Base-by-base conservation (phyloP, 1,139 yeast genomes). In the Meyerozyma elateridarum region DNA sequence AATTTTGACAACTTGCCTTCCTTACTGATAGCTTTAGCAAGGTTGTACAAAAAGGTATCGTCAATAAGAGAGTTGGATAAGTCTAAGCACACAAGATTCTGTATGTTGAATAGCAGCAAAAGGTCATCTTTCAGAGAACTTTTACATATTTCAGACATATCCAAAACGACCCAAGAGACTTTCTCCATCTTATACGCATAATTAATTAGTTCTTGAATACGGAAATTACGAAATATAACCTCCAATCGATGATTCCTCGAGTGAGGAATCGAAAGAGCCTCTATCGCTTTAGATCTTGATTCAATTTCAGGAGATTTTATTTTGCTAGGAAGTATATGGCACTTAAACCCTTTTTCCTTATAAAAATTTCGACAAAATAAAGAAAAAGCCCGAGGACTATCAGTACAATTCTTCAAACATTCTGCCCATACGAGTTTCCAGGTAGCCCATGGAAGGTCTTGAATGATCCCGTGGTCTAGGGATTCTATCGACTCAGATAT, bases 341-440 rank as follows among this genome's bases (percentile, higher is more conserved):
- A 51, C 22, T 44, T 40, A 34, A 64, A 64, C 1, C 39, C 38
- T 0, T 30, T 34, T 4, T 40, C 33, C 2, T 31, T 27, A 2
- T 47, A 45, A 32, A 60, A 56, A 14, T 35, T 36, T 2, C 45
- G 32, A 1, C 61, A 59, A 47, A 67, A 67, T 13, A 52, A 36
- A 1, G 44, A 37, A 36, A 59, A 64, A 2, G 52, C 43, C 2
- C 45, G 43, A 6, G 64, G 50, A 20, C 61, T 54, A 38, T 67
- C 73, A 20, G 49, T 50, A 22, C 55, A 48, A 11, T 45, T 28
- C 6, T 32, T 32, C 16, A 63, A 36, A 3, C 65, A 49, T 15
- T 39, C 31, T 4, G 46, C 44, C 73, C 73, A 67, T 2, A 67
- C 62, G 17, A 40, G 27, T 19, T 34, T 42, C 56, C 68, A 54